Evolutionary conservation across 2,329 filamentous ascomycete genomes (phyloP).

Genomic region (Aspergillus ochraceus): DNA sequence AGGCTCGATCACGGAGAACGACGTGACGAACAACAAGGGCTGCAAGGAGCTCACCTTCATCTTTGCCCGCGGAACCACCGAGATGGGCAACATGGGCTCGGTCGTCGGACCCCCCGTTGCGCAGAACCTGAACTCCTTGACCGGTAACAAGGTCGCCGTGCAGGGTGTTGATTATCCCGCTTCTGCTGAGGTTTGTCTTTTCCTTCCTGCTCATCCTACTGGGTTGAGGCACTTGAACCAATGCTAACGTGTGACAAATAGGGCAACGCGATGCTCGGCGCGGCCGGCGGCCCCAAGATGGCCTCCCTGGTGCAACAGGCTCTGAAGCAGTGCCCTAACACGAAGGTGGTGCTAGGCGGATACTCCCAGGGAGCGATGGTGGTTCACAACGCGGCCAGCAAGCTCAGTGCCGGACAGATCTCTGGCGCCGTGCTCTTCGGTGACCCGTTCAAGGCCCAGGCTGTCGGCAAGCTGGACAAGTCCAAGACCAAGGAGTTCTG

Average conservation of each 20-base stretch:
- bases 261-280: conserved; percentile 29
- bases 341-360: conserved; percentile 35
- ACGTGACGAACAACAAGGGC: conserved; percentile 37
- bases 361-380: conserved; percentile 40
- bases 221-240: background rate
- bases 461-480: conserved; percentile 40
- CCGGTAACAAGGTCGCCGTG: conserved; percentile 27
- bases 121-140: conserved; percentile 21
- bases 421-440: conserved; percentile 47
- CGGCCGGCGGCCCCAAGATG: conserved; percentile 31
- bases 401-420: conserved; percentile 36
- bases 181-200: conserved; percentile 19
- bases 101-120: conserved; percentile 42
- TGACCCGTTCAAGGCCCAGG: conserved; percentile 45
- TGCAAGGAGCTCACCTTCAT: conserved; percentile 46
- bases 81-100: conserved; percentile 45
- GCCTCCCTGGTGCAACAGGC: conserved; percentile 30
- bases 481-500: conserved; percentile 52
- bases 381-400: conserved; percentile 31
- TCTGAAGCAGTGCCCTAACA: conserved; percentile 32
- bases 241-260: conserved; percentile 6
- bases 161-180: conserved; percentile 37
- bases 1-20: conserved; percentile 38
- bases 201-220: background rate
- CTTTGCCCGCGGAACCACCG: conserved; percentile 45